These are phyloP conservation scores for Meyerozyma carpophila DNA, from an alignment of 1,139 yeast genomes.

Conservation along the genomic window DNA sequence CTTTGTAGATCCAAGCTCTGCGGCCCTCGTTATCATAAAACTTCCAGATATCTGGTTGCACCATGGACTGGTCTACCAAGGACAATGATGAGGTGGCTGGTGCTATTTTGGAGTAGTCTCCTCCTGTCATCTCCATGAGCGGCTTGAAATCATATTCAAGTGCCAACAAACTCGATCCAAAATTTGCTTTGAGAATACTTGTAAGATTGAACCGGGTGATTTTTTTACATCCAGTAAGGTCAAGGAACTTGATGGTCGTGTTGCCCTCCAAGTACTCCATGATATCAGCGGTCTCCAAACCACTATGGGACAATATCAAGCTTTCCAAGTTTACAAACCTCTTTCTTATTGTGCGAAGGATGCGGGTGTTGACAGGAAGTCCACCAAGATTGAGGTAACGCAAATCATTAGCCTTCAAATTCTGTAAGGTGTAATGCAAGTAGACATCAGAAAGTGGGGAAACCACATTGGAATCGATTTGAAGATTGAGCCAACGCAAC, in stretches of 20 bases:
- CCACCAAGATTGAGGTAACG: constrained; percentile 70
- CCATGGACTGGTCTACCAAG: constrained; percentile 17
- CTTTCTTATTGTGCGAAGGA: constrained; percentile 49
- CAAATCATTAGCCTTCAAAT: constrained; percentile 47
- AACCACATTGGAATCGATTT: constrained; percentile 65
- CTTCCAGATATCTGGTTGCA: constrained; percentile 42
- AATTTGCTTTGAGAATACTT: constrained; percentile 23
- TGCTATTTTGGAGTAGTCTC: constrained; percentile 28
- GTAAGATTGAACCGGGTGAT: constrained; percentile 22
- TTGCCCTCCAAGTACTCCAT: constrained; percentile 39
- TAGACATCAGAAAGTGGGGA: constrained; percentile 58
- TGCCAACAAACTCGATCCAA: constrained; percentile 25
- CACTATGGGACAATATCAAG: constrained; percentile 57
- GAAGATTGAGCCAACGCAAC: constrained; percentile 72
- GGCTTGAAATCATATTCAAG: constrained; percentile 39
- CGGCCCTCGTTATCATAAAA: constrained; percentile 62
- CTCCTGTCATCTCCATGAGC: constrained; percentile 36
- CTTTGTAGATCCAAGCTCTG: constrained; percentile 74
- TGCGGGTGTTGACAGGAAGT: constrained; percentile 53
- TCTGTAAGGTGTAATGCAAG: constrained; percentile 50
- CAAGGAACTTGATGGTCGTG: constrained; percentile 25
- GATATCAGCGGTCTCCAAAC: constrained; percentile 45
- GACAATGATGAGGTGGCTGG: constrained; percentile 20
- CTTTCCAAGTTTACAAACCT: constrained; percentile 55
- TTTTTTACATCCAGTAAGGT: constrained; percentile 36